Conservation (phyloP, 2,329 filamentous ascomycete genomes). For the Moelleriella libera region DNA sequence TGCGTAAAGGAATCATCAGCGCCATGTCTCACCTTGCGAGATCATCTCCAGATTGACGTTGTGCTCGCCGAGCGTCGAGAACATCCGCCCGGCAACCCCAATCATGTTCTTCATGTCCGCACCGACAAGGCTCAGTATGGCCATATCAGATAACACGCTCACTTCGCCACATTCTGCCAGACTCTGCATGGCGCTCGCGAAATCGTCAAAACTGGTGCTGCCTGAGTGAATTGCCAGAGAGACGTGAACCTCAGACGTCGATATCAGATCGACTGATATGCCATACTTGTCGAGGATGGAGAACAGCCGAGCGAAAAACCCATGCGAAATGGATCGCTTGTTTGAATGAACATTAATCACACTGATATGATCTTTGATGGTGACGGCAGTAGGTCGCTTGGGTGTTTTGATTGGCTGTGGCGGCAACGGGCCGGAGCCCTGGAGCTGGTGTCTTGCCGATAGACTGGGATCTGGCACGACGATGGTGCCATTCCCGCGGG, state of each 20-base stretch:
- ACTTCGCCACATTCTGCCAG: slow-evolving; percentile 75
- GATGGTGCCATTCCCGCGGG: slow-evolving; percentile 62
- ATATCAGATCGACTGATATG: slow-evolving; percentile 90
- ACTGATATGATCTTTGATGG: slow-evolving; percentile 92
- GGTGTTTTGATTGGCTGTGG: slow-evolving; percentile 32
- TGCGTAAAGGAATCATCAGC: background rate
- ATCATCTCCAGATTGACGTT: slow-evolving; percentile 99
- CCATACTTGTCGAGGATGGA: slow-evolving; percentile 75
- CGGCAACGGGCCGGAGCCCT: slow-evolving; percentile 30
- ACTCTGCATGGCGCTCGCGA: slow-evolving; percentile 56
- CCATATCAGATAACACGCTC: slow-evolving; percentile 82
- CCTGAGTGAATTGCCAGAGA: slow-evolving; percentile 91
- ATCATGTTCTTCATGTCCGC: slow-evolving; percentile 97
- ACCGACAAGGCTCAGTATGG: slow-evolving; percentile 86
- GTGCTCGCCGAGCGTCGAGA: slow-evolving; percentile 83
- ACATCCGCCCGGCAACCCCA: slow-evolving; percentile 88
- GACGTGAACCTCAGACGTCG: slow-evolving; percentile 90
- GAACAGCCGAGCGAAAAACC: slow-evolving; percentile 91
- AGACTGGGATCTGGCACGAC: slow-evolving; percentile 61
- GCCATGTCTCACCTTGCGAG: slow-evolving; percentile 59
- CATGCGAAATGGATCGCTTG: slow-evolving; percentile 88
- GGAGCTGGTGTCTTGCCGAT: slow-evolving; percentile 43
- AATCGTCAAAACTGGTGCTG: slow-evolving; percentile 44
- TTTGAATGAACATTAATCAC: slow-evolving; percentile 98
- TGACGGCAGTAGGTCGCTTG: slow-evolving; percentile 76